Base-by-base conservation (phyloP, 257 asterid genomes). In the Solanum corneliomulleri region DNA sequence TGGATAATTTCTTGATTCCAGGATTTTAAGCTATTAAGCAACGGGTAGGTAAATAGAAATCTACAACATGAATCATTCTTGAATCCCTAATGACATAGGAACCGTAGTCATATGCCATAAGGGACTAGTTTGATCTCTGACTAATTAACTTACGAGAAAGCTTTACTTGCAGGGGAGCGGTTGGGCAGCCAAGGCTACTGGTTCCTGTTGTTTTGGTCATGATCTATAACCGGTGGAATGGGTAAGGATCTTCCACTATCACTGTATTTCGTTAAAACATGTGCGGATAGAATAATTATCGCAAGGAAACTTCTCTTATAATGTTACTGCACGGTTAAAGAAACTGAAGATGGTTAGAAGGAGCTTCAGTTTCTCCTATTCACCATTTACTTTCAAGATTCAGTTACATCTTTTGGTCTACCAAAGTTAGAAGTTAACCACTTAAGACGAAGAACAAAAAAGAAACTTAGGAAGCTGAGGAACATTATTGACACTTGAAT, bases 181-280 rank as follows among this genome's bases (percentile, higher is more conserved):
- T 87, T 33, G 98, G 94, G 82, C 99, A 96, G 93, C 99, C 98
- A 45, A 91, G 99, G 90, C 88, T 96, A 87, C 86, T 96, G 86
- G 96, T 96, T 89, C 99, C 99, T 49, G 97, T 95, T 87, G 90
- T 89, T 42, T 88, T 96, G 93, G 99, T 96, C 92, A 92, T 96
- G 98, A 58, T 96, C 83, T 96, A 89, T 87, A 95, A 94, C 84
- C 93, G 98, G 76, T 96, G 99, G 99, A 96, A 96, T 31, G 95
- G 87, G 99, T 95, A 90, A 92, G 92, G 75, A 84, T 83, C 74
- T 84, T 49, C 44, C 85, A 31, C 31, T 81, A 20, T 29, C 31
- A 47, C 25, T 15, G 5, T 1, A 45, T 18, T 49, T 25, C 12
- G 0, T 29, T 20, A 47, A 47, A 29, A 18, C 20, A 80, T 1